Evolutionary conservation across 2,329 filamentous ascomycete species (phyloP).

Genomic region (Arthrobotrys entomopaga): DNA sequence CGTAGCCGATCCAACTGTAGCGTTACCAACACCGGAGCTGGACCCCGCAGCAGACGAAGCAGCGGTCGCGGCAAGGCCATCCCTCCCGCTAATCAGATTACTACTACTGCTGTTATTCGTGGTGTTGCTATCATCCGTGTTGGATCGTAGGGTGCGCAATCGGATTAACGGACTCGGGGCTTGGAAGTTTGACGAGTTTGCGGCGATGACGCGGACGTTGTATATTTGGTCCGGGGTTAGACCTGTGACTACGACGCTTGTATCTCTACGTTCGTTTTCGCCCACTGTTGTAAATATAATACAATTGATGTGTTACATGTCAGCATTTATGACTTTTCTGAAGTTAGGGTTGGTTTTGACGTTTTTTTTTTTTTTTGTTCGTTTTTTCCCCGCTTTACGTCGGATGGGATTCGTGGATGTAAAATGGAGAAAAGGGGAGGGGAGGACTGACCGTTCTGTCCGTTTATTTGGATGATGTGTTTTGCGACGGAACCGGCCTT

Average conservation of each 20-base stretch:
- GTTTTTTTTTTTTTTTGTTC: too few species aligned
- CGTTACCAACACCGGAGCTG: constrained; percentile 59
- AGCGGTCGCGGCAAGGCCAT: too few species aligned
- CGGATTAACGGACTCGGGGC: constrained; percentile 87
- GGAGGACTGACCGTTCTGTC: constrained; percentile 76
- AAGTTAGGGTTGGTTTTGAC: too few species aligned
- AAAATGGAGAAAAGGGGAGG: too few species aligned
- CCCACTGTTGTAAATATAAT: constrained; percentile 71
- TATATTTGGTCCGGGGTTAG: constrained; percentile 89
- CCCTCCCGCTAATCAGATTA: not conserved
- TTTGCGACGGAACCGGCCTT: constrained; percentile 77
- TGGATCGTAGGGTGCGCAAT: constrained; percentile 76
- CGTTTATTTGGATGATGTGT: constrained; percentile 93
- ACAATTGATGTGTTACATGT: constrained; percentile 8
- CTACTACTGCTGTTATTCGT: constrained; percentile 58
- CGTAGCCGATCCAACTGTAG: constrained; percentile 15
- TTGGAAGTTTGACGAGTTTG: constrained; percentile 91
- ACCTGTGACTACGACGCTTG: constrained; percentile 89
- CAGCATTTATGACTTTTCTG: constrained; percentile 14
- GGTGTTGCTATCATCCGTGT: constrained; percentile 59
- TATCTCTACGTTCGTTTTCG: constrained; percentile 77
- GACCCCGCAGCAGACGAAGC: constrained; percentile 57
- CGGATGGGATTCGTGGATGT: too few species aligned
- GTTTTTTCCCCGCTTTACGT: too few species aligned
- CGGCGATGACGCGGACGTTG: constrained; percentile 89